These are phyloP conservation scores for Fragilariopsis cylindrus DNA, from an alignment of 108 stramenopile species.

Conservation along the genomic window DNA sequence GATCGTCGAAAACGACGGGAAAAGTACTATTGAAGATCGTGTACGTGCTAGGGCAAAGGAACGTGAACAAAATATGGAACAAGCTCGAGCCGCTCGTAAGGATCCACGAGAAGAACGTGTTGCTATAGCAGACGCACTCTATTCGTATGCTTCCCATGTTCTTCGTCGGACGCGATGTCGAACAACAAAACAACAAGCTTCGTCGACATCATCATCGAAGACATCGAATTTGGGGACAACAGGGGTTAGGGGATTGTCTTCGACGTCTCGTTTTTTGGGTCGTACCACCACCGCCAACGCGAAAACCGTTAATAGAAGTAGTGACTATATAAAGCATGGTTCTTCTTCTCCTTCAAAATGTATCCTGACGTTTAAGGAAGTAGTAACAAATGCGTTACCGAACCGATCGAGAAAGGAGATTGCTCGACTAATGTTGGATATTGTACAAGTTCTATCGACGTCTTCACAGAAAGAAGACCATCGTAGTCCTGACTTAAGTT, in stretches of 20 bases:
- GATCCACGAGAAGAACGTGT: conserved; percentile 24
- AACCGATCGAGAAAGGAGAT: background rate
- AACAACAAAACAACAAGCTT: conserved; percentile 1
- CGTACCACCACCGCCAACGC: too few species aligned
- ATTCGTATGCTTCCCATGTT: conserved; percentile 13
- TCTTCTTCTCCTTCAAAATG: background rate
- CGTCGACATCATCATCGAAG: background rate
- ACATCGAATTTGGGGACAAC: background rate
- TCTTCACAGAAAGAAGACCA: background rate
- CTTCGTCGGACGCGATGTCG: conserved; percentile 8
- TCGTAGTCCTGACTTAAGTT: background rate
- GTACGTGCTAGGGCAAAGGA: conserved; percentile 25
- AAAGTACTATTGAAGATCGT: conserved; percentile 25
- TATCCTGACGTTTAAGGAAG: conserved; percentile 8
- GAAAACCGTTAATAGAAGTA: too few species aligned
- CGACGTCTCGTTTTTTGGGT: too few species aligned
- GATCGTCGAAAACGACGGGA: background rate
- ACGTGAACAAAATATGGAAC: conserved; percentile 14
- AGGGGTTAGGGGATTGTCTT: too few species aligned
- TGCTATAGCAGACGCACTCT: conserved; percentile 25
- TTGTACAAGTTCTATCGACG: background rate
- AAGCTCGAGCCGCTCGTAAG: background rate
- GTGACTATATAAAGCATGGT: too few species aligned
- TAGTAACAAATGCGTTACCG: background rate
- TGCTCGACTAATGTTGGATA: background rate